Conservation (phyloP, 1,284 basidiomycete species). For the Fomitopsis betulina region DNA sequence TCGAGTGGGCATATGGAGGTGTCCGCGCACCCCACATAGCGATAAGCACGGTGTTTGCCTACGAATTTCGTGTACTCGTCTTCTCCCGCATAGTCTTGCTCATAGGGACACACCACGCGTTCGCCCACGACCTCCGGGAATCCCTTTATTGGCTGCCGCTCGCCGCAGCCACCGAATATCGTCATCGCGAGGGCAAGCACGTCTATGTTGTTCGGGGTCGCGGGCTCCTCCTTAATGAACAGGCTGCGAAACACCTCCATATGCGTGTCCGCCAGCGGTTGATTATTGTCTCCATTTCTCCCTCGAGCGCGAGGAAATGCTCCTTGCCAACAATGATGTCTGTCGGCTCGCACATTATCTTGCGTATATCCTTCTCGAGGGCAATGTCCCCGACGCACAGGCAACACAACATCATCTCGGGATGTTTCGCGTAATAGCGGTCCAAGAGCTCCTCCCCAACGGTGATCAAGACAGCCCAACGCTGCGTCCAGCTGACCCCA, state of each 20-base stretch:
- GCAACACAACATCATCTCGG: background rate
- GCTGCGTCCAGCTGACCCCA: too few species aligned
- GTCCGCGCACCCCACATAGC: background rate
- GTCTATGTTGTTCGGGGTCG: background rate
- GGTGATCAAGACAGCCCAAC: background rate
- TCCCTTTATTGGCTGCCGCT: too few species aligned
- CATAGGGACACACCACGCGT: background rate
- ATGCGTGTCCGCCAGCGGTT: too few species aligned
- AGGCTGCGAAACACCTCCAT: background rate
- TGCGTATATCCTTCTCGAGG: background rate
- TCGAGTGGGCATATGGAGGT: background rate
- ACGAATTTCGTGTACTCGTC: background rate
- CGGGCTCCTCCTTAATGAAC: background rate
- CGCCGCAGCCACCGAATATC: background rate
- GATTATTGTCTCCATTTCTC: background rate
- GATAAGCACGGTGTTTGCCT: background rate
- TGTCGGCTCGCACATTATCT: background rate
- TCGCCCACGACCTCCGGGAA: background rate
- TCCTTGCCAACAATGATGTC: background rate
- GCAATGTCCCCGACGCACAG: background rate
- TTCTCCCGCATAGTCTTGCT: background rate
- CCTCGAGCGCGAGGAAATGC: background rate
- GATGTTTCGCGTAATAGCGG: background rate
- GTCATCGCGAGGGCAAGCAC: background rate
- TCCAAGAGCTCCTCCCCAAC: background rate